These are phyloP conservation scores for Sequoia sempervirens DNA, from an alignment of 75 land plant species.

Conservation along the genomic window DNA sequence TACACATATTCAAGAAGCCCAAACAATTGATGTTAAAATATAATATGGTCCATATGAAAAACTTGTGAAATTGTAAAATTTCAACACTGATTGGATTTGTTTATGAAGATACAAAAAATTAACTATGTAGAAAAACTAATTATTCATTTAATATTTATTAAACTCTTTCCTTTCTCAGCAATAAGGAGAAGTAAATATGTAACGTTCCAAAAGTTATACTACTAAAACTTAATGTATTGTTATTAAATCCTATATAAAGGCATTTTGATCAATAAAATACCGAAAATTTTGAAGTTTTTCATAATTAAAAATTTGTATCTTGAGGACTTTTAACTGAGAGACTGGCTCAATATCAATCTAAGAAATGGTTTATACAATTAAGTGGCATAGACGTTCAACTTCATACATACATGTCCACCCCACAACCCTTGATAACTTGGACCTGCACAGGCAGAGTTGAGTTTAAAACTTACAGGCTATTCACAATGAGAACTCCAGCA, in stretches of 20 bases:
- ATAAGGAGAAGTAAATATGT: not conserved
- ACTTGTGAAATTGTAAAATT: not conserved
- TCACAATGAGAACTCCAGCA: not conserved
- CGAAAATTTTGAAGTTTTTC: not conserved
- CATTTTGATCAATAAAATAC: not conserved
- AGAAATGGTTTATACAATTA: not conserved
- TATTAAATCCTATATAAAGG: not conserved
- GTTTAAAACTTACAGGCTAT: not conserved
- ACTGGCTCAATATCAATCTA: not conserved
- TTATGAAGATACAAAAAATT: not conserved
- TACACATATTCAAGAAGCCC: conserved; percentile 23
- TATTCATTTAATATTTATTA: not conserved
- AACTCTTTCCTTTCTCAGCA: not conserved
- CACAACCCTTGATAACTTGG: not conserved
- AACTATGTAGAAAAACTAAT: not conserved
- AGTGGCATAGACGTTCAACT: not conserved
- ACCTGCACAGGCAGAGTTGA: not conserved
- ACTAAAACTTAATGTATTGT: not conserved
- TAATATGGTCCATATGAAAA: not conserved
- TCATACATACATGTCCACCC: not conserved
- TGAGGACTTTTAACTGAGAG: not conserved
- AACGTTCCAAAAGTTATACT: not conserved
- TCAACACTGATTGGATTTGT: not conserved
- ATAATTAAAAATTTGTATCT: not conserved
- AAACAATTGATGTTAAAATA: not conserved